These are phyloP conservation scores for Suhomyces yuchorum DNA, from an alignment of 1,139 yeast genomes.

Conservation along the genomic window DNA sequence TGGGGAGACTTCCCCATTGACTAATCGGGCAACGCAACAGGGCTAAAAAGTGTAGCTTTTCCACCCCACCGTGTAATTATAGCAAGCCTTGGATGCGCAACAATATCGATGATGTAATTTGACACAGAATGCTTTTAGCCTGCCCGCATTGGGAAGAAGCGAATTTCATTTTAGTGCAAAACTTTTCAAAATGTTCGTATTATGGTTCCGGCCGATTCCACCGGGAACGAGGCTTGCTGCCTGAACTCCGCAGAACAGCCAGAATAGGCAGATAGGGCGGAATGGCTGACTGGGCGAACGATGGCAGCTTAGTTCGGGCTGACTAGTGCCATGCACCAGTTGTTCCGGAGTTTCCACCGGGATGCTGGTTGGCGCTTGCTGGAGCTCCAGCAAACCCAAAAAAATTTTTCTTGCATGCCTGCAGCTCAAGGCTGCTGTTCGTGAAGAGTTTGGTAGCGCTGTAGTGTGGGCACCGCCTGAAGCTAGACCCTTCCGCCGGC, in stretches of 20 bases:
- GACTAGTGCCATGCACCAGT: background rate
- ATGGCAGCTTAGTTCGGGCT: too few relatives aligned
- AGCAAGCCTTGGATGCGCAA: conserved; percentile 1
- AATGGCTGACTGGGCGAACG: too few relatives aligned
- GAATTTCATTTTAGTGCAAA: background rate
- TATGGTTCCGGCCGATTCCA: background rate
- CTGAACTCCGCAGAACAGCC: background rate
- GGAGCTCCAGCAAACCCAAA: too few relatives aligned
- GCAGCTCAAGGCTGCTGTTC: background rate
- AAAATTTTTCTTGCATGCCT: background rate
- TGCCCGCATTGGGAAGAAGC: background rate
- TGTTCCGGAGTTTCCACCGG: background rate
- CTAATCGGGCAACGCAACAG: background rate
- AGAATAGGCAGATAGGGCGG: background rate
- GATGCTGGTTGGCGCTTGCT: too few relatives aligned
- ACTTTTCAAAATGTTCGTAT: background rate
- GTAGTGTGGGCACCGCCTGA: background rate
- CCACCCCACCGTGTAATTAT: conserved; percentile 3
- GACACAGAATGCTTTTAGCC: background rate
- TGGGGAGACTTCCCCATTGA: background rate
- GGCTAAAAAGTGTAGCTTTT: background rate
- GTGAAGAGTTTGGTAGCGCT: background rate
- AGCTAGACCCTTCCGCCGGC: background rate
- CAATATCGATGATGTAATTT: conserved; percentile 2
- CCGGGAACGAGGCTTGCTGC: background rate